phyloP scores from a whole-genome alignment of 2,329 filamentous ascomycete genomes.

The Amphichorda felina region DNA sequence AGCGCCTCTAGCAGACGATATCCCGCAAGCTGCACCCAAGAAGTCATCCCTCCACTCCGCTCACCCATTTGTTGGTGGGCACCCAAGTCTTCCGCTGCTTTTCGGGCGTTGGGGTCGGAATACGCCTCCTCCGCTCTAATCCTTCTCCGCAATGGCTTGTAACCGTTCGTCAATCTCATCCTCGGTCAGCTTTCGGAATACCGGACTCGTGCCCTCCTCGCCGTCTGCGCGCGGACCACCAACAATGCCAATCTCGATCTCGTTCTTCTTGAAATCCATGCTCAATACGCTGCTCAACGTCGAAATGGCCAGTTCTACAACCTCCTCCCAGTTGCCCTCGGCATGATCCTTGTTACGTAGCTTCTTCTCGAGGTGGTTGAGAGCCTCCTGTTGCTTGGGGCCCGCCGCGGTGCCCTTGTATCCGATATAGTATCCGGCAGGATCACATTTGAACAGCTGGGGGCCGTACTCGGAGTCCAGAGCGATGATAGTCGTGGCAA shows the following conservation, averaged over 20 bases:
- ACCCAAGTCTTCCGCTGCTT: too few species aligned
- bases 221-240: constrained; percentile 77
- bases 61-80: too few species aligned
- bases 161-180: constrained; percentile 98
- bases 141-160: constrained; percentile 97
- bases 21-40: too few species aligned
- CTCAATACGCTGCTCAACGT: constrained; percentile 92
- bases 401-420: constrained; percentile 98
- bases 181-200: constrained; percentile 83
- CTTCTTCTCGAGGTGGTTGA: constrained; percentile 99
- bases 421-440: constrained; percentile 93
- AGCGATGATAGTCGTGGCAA: constrained; percentile 90
- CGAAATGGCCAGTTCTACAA: constrained; percentile 92
- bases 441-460: constrained; percentile 96
- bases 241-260: constrained; percentile 96
- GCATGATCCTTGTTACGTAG: constrained; percentile 97
- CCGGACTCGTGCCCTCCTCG: constrained; percentile 65
- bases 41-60: too few species aligned
- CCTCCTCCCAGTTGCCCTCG: constrained; percentile 89
- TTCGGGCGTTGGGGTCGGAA: too few species aligned
- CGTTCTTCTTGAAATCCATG: constrained; percentile 99
- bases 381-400: constrained; percentile 95
- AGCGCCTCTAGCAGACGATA: too few species aligned
- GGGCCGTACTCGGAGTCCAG: constrained; percentile 86
- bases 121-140: constrained; percentile 45